phyloP scores from a whole-genome alignment of 163 green algal species.

The Scenedesmus sp. region DNA sequence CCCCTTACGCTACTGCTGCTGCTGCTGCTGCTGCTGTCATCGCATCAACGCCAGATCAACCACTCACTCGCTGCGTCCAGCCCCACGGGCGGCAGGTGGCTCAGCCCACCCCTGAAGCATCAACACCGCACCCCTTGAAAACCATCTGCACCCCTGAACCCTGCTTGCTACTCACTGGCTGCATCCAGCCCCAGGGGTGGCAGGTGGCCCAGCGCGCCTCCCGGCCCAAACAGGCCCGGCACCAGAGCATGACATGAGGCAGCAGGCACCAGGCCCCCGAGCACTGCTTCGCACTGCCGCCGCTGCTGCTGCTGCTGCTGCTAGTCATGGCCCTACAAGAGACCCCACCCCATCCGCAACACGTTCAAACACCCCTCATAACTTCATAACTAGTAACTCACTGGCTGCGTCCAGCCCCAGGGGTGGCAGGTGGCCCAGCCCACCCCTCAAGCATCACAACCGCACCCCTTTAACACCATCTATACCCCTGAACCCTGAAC shows the following conservation, averaged over 20 bases:
- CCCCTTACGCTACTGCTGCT: no score
- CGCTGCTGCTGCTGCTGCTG: no score
- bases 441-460: not conserved
- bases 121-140: not conserved
- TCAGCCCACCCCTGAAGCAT: not conserved
- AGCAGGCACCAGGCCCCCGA: no score
- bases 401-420: not conserved
- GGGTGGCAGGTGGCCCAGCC: not conserved
- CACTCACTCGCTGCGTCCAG: not conserved
- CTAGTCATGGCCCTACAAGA: no score
- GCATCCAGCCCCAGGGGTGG: constrained; percentile 22
- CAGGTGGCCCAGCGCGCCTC: constrained; percentile 6
- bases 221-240: constrained; percentile 39
- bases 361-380: no score
- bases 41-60: not conserved
- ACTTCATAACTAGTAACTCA: no score
- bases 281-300: no score
- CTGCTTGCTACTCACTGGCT: not conserved
- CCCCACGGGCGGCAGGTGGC: not conserved
- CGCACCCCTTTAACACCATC: not conserved
- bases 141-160: not conserved
- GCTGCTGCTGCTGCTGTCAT: no score
- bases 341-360: no score
- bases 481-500: not conserved
- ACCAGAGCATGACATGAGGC: not conserved